phyloP scores from a whole-genome alignment of 2,329 filamentous ascomycete genomes.

The Talaromyces islandicus region DNA sequence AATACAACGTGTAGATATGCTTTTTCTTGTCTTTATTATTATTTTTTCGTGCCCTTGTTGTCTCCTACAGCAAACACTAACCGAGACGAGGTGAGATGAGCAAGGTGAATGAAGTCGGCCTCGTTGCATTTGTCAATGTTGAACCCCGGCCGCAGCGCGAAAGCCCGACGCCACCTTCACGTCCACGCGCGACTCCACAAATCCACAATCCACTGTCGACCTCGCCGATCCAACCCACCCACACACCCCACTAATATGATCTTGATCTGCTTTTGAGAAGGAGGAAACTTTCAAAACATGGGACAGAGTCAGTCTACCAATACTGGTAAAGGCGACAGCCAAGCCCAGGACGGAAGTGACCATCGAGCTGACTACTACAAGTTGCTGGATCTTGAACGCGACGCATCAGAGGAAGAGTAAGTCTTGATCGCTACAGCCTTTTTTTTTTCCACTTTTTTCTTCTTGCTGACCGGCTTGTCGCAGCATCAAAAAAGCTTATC shows the following conservation, averaged over 20 bases:
- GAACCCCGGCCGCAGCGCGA: not conserved
- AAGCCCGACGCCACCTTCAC: not conserved
- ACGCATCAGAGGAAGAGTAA: conserved; percentile 76
- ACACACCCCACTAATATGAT: not conserved
- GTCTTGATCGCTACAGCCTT: conserved; percentile 19
- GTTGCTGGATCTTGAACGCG: conserved; percentile 65
- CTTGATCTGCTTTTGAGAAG: not conserved
- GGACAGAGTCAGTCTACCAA: conserved; percentile 40
- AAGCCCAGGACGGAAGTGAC: conserved; percentile 15
- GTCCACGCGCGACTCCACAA: not conserved
- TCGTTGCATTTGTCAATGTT: not conserved
- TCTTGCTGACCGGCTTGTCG: not conserved
- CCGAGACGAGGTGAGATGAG: not conserved
- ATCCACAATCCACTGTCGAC: not conserved
- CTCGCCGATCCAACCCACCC: not conserved
- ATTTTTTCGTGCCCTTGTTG: not conserved
- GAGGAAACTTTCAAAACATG: conserved; percentile 21
- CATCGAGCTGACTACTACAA: conserved; percentile 58
- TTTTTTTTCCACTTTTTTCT: not conserved
- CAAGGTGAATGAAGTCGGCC: not conserved
- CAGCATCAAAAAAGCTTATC: conserved; percentile 90
- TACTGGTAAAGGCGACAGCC: conserved; percentile 16
- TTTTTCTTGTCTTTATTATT: not conserved
- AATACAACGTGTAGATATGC: not conserved
- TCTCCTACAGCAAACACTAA: not conserved